Evolutionary conservation across 2,329 filamentous ascomycete genomes (phyloP).

Genomic region (Penicillium sp.): DNA sequence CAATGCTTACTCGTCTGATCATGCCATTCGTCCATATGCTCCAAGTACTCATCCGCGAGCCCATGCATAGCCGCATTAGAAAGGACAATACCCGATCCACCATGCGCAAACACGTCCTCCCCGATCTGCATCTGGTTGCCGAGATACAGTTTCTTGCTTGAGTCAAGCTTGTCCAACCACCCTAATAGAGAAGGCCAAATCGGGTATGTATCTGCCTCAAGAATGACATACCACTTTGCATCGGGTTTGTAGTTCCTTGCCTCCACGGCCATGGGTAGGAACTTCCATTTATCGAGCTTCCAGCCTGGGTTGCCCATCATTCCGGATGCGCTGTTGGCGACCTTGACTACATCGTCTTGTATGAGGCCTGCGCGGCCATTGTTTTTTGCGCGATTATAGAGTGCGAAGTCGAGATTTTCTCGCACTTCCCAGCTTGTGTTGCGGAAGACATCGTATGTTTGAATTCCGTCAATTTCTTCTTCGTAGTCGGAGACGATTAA

Average conservation of each 20-base stretch:
- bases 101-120: constrained; percentile 48
- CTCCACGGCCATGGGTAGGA: constrained; percentile 54
- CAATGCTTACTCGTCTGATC: constrained; percentile 41
- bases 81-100: constrained; percentile 51
- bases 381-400: constrained; percentile 44
- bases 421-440: constrained; percentile 32
- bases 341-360: constrained; percentile 24
- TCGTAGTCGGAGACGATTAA: constrained; percentile 60
- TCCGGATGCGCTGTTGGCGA: constrained; percentile 29
- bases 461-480: constrained; percentile 51
- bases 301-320: constrained; percentile 44
- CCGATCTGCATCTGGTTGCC: constrained; percentile 52
- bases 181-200: constrained; percentile 52
- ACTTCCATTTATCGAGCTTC: constrained; percentile 57
- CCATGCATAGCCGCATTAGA: constrained; percentile 48
- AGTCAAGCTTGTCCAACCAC: constrained; percentile 51
- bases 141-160: constrained; percentile 47
- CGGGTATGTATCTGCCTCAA: constrained; percentile 57
- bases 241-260: constrained; percentile 43
- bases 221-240: constrained; percentile 58
- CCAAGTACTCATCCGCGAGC: constrained; percentile 41
- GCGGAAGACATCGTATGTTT: constrained; percentile 52
- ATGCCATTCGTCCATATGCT: constrained; percentile 43
- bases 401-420: constrained; percentile 19
- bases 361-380: constrained; percentile 39